Evolutionary conservation across 768 basidiomycete genomes (phyloP).

Genomic region (Serendipita indica): DNA sequence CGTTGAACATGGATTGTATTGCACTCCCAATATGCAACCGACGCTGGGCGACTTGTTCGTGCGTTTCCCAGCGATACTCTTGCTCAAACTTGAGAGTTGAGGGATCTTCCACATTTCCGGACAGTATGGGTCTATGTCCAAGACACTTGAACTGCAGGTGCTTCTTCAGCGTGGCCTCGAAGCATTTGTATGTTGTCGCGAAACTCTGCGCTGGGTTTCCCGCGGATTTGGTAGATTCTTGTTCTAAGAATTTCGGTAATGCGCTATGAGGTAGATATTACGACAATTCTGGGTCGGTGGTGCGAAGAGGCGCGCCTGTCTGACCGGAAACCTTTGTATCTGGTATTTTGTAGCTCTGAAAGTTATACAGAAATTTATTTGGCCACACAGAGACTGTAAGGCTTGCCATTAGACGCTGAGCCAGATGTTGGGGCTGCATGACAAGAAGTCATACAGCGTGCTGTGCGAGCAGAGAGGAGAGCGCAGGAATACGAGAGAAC

Average conservation of each 20-base stretch:
- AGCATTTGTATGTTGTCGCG: constrained; percentile 33
- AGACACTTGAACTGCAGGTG: constrained; percentile 41
- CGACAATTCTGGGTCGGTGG: constrained; percentile 11
- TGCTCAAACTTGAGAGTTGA: constrained; percentile 53
- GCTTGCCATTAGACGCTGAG: background rate
- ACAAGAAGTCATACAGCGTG: no score
- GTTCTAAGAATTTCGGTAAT: constrained; percentile 40
- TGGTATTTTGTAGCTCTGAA: constrained; percentile 55
- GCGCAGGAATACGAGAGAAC: no score
- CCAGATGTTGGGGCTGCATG: no score
- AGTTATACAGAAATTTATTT: background rate
- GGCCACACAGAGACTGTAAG: background rate
- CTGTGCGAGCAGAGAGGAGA: no score
- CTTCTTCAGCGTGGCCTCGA: constrained; percentile 40
- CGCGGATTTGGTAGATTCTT: background rate
- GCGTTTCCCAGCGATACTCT: constrained; percentile 60
- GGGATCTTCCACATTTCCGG: background rate
- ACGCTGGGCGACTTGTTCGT: constrained; percentile 53
- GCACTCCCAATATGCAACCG: constrained; percentile 67
- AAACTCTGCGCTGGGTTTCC: background rate
- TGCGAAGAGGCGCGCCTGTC: constrained; percentile 21
- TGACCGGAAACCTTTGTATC: constrained; percentile 70
- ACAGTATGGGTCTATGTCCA: constrained; percentile 49
- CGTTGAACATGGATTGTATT: constrained; percentile 46
- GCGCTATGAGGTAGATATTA: constrained; percentile 29